Conservation (phyloP, 2,329 filamentous ascomycete species). For the Cordyceps pruinosa region DNA sequence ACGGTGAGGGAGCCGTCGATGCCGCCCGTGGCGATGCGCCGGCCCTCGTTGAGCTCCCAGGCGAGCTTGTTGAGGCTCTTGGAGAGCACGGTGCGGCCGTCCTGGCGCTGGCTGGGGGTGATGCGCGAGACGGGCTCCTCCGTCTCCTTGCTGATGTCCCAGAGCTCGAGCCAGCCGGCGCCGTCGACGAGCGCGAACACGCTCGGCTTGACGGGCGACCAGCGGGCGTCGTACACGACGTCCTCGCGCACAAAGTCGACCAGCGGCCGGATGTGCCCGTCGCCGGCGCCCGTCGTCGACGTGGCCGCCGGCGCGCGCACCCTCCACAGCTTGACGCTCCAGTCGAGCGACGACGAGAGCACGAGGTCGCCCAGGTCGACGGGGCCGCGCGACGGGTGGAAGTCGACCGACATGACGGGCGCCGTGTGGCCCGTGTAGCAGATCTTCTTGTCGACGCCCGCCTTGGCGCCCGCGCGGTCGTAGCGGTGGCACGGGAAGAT, state of each 20-base stretch:
- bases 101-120: conserved; percentile 59
- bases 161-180: conserved; percentile 84
- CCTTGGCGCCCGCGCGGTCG: conserved; percentile 93
- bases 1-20: conserved; percentile 86
- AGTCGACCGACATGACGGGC: conserved; percentile 92
- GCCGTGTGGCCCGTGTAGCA: conserved; percentile 86
- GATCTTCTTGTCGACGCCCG: conserved; percentile 83
- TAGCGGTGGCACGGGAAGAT: conserved; percentile 97
- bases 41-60: conserved; percentile 88
- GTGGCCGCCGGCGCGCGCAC: conserved; percentile 73
- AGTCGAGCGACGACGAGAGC: conserved; percentile 86
- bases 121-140: conserved; percentile 85
- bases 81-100: conserved; percentile 62
- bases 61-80: conserved; percentile 89
- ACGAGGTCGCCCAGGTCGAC: conserved; percentile 93
- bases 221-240: conserved; percentile 90
- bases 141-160: conserved; percentile 87
- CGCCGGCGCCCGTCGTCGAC: conserved; percentile 48
- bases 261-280: conserved; percentile 60
- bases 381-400: conserved; percentile 86
- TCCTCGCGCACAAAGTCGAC: conserved; percentile 92
- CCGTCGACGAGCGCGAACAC: conserved; percentile 95
- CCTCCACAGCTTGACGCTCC: conserved; percentile 97
- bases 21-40: conserved; percentile 80
- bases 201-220: conserved; percentile 89